phyloP scores from a whole-genome alignment of 2,329 filamentous ascomycete genomes.

The Parafenestella ontariensis region DNA sequence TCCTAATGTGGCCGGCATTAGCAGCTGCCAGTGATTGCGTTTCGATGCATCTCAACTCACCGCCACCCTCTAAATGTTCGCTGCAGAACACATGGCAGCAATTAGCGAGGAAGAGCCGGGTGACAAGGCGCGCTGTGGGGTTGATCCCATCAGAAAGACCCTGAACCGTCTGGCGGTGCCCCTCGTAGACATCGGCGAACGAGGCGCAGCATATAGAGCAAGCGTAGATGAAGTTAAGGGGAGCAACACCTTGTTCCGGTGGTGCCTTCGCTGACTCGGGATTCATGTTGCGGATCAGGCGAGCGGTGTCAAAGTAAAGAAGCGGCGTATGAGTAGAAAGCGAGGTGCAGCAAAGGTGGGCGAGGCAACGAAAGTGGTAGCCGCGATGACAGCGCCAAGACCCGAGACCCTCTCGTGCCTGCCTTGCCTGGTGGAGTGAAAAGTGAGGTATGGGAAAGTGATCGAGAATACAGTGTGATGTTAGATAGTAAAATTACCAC shows the following conservation, averaged over 20 bases:
- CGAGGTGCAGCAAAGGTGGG: constrained; percentile 4
- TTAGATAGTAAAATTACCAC: too few relatives aligned
- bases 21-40: not conserved
- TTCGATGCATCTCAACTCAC: constrained; percentile 38
- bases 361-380: constrained; percentile 13
- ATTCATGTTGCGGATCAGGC: constrained; percentile 16
- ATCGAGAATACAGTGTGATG: not conserved
- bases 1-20: constrained; percentile 38
- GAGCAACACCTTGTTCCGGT: constrained; percentile 37
- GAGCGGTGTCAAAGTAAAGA: not conserved
- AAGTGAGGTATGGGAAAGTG: not conserved
- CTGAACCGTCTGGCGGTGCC: constrained; percentile 43
- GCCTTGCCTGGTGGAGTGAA: constrained; percentile 2
- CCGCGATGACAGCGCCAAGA: constrained; percentile 27
- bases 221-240: constrained; percentile 57
- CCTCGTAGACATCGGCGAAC: constrained; percentile 55
- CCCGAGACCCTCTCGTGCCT: constrained; percentile 10
- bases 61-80: constrained; percentile 57
- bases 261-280: constrained; percentile 11
- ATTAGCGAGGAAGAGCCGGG: constrained; percentile 55
- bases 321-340: constrained; percentile 1
- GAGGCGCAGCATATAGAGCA: constrained; percentile 57
- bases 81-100: constrained; percentile 59
- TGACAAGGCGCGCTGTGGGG: constrained; percentile 49
- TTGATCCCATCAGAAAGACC: constrained; percentile 49